Evolutionary conservation across 805 yeast species (phyloP).

Genomic region (Ogataea chonburiensis): DNA sequence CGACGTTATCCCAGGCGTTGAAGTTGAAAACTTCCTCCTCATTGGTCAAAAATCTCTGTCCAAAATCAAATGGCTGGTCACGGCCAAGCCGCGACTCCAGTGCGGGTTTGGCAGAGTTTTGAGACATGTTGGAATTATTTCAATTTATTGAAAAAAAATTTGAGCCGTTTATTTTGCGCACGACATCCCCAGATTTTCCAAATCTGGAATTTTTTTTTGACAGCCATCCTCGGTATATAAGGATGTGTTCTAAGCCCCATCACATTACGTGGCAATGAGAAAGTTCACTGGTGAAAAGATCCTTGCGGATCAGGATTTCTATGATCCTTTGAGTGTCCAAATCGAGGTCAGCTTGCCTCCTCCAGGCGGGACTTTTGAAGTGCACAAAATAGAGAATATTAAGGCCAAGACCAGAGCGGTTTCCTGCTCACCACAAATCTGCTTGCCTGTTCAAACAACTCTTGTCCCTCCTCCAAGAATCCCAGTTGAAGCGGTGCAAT

Average conservation of each 20-base stretch:
- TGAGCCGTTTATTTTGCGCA: slow-evolving; percentile 6
- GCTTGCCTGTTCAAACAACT: background rate
- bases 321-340: slow-evolving; percentile 13
- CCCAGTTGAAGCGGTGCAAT: background rate
- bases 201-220: slow-evolving; percentile 15
- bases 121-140: slow-evolving; percentile 1
- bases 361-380: slow-evolving; percentile 1
- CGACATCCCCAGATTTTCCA: slow-evolving; percentile 24
- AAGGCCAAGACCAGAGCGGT: slow-evolving; percentile 2
- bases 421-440: slow-evolving; percentile 1
- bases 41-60: slow-evolving; percentile 72
- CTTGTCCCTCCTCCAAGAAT: background rate
- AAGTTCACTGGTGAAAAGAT: slow-evolving; percentile 29
- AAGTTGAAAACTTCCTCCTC: slow-evolving; percentile 85
- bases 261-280: slow-evolving; percentile 14
- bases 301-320: slow-evolving; percentile 23
- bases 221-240: slow-evolving; percentile 20
- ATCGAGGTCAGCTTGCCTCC: slow-evolving; percentile 15
- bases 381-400: slow-evolving; percentile 1
- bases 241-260: background rate
- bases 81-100: slow-evolving; percentile 67
- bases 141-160: slow-evolving; percentile 3
- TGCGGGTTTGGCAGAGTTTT: slow-evolving; percentile 39
- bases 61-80: slow-evolving; percentile 89
- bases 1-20: slow-evolving; percentile 97